Percentiles rank a stretch among this genome's conserved stretches.
These are phyloP conservation scores for Barnettozyma wickerhamii DNA, from an alignment of 805 yeast genomes.

Conservation along the genomic window DNA sequence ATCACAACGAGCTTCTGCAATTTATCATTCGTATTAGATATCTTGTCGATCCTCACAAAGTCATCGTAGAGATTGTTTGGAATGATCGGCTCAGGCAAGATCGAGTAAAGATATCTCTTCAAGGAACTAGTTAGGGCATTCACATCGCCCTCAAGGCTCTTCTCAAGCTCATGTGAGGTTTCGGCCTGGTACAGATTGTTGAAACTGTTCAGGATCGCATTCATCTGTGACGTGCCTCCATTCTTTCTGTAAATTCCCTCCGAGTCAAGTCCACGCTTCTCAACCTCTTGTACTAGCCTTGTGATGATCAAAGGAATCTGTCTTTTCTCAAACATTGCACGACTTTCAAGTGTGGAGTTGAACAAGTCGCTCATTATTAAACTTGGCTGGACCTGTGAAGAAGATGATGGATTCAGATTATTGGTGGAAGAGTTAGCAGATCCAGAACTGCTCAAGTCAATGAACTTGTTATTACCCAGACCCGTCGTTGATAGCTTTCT, in stretches of 20 bases:
- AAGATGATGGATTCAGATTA: neutral
- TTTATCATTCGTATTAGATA: conserved; percentile 20
- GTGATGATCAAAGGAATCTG: conserved; percentile 67
- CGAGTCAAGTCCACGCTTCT: conserved; percentile 62
- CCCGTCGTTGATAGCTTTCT: conserved; percentile 21
- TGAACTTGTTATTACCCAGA: conserved; percentile 3
- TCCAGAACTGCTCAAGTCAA: conserved; percentile 7
- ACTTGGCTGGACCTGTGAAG: neutral
- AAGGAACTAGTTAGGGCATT: conserved; percentile 84
- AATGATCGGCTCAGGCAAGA: conserved; percentile 80
- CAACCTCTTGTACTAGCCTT: conserved; percentile 73
- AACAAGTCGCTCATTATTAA: conserved; percentile 23
- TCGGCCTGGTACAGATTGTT: conserved; percentile 24
- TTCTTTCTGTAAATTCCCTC: conserved; percentile 93
- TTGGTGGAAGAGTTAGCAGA: conserved; percentile 6
- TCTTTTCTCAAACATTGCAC: conserved; percentile 59
- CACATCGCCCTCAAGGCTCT: conserved; percentile 56
- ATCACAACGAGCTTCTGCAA: conserved; percentile 42
- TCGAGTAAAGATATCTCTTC: conserved; percentile 73
- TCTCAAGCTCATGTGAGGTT: conserved; percentile 32
- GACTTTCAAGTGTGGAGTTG: conserved; percentile 51
- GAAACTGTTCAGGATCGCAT: conserved; percentile 29
- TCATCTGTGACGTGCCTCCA: conserved; percentile 40
- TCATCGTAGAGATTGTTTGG: conserved; percentile 65
- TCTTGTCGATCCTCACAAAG: conserved; percentile 51